Percentiles rank a stretch among this genome's conserved stretches.
phyloP scores from a whole-genome alignment of 768 basidiomycete species.

The Mycena latifolia region DNA sequence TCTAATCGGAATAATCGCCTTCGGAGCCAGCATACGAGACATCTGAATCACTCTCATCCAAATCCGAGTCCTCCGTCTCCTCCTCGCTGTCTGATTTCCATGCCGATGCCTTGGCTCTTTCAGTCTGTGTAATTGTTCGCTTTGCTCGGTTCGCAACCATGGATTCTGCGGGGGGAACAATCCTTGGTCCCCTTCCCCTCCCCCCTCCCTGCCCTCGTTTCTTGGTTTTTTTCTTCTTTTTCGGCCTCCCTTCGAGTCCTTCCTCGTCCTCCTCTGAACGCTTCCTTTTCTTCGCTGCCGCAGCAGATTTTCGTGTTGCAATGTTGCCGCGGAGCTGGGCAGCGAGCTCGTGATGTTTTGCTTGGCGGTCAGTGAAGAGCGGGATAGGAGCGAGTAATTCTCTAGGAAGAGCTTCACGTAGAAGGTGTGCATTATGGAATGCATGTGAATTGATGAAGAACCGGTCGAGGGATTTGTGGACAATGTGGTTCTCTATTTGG shows the following conservation, averaged over 20 bases:
- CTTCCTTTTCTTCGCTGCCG: neutral
- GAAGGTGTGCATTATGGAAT: too few relatives aligned
- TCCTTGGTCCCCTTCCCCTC: too few relatives aligned
- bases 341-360: neutral
- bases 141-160: neutral
- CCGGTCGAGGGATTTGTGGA: constrained; percentile 16
- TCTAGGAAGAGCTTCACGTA: neutral
- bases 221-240: neutral
- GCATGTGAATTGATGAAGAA: constrained; percentile 25
- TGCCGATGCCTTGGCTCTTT: neutral
- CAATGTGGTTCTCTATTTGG: constrained; percentile 52
- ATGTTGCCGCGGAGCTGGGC: neutral
- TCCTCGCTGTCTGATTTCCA: neutral
- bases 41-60: neutral
- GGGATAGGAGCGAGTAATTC: neutral
- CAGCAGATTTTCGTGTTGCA: neutral
- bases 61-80: neutral
- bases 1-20: neutral
- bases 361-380: neutral
- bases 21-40: neutral
- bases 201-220: too few relatives aligned
- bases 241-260: neutral
- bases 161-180: neutral
- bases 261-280: neutral
- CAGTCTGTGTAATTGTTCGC: neutral